Evolutionary conservation across 2,329 filamentous ascomycete genomes (phyloP).

Genomic region (Thielaviopsis ethacetica): DNA sequence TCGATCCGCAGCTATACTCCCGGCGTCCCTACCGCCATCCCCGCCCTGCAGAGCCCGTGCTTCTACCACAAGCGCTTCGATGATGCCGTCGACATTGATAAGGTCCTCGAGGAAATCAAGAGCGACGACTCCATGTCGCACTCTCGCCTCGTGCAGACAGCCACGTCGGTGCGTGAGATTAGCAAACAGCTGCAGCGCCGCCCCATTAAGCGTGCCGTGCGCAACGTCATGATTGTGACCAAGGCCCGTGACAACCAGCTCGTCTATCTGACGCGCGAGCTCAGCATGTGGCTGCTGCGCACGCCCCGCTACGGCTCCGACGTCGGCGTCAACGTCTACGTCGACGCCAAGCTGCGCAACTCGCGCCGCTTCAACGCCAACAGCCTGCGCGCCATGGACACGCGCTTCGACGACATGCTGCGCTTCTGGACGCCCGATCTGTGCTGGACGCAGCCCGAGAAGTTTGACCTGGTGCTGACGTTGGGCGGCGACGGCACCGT

Average conservation of each 20-base stretch:
- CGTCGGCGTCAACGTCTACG: slow-evolving; percentile 89
- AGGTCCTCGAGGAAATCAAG: slow-evolving; percentile 85
- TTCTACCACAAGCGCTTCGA: slow-evolving; percentile 98
- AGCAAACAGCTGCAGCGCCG: slow-evolving; percentile 86
- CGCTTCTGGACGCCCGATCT: slow-evolving; percentile 94
- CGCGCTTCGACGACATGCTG: slow-evolving; percentile 67
- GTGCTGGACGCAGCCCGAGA: slow-evolving; percentile 85
- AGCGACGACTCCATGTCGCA: slow-evolving; percentile 83
- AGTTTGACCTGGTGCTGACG: slow-evolving; percentile 85
- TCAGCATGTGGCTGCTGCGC: slow-evolving; percentile 72
- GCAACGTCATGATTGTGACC: slow-evolving; percentile 95
- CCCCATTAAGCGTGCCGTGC: slow-evolving; percentile 80
- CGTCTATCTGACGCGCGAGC: slow-evolving; percentile 73
- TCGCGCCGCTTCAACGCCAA: slow-evolving; percentile 76
- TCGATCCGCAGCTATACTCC: slow-evolving; percentile 18
- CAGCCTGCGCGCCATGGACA: slow-evolving; percentile 55
- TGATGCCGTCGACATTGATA: slow-evolving; percentile 86
- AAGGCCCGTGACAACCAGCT: slow-evolving; percentile 92
- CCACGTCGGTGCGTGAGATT: slow-evolving; percentile 85
- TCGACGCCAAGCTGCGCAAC: slow-evolving; percentile 83
- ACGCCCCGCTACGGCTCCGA: slow-evolving; percentile 82
- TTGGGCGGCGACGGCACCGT: slow-evolving; percentile 79
- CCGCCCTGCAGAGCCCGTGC: slow-evolving; percentile 74
- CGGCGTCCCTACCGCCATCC: slow-evolving; percentile 29
- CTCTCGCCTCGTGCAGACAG: slow-evolving; percentile 85